Conservation (phyloP, 805 yeast species). For the Debaryomyces tyrocola region DNA sequence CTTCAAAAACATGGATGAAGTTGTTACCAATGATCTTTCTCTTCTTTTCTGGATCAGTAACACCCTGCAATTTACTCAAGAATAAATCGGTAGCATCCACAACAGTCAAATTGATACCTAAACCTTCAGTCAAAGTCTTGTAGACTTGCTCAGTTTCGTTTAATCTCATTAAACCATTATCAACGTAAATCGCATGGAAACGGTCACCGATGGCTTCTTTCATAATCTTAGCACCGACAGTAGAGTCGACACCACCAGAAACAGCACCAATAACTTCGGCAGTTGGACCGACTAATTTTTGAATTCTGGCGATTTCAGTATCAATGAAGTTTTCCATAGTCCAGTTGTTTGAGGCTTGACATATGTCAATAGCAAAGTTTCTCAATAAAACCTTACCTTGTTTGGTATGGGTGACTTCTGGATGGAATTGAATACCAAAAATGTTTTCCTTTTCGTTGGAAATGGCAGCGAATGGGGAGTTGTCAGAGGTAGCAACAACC, state of each 20-base stretch:
- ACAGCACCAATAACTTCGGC: constrained; percentile 99
- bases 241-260: constrained; percentile 99
- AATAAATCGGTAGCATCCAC: constrained; percentile 93
- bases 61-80: constrained; percentile 81
- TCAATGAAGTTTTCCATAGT: constrained; percentile 97
- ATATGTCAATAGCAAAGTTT: constrained; percentile 91
- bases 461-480: constrained; percentile 96
- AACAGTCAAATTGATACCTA: constrained; percentile 92
- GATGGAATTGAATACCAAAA: constrained; percentile 98
- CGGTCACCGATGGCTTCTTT: constrained; percentile 97
- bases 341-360: constrained; percentile 90
- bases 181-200: constrained; percentile 97
- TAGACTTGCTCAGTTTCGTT: constrained; percentile 90
- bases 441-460: constrained; percentile 70
- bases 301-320: constrained; percentile 91
- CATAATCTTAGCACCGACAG: constrained; percentile 98
- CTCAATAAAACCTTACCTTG: constrained; percentile 84
- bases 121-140: constrained; percentile 85
- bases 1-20: constrained; percentile 94
- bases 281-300: constrained; percentile 89
- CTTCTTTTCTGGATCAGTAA: constrained; percentile 98
- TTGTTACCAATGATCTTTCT: constrained; percentile 98
- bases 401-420: constrained; percentile 95
- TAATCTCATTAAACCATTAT: constrained; percentile 95
- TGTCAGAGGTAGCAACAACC: constrained; percentile 85